phyloP scores from a whole-genome alignment of 208 protist species.

The Herpetomonas tarakana region DNA sequence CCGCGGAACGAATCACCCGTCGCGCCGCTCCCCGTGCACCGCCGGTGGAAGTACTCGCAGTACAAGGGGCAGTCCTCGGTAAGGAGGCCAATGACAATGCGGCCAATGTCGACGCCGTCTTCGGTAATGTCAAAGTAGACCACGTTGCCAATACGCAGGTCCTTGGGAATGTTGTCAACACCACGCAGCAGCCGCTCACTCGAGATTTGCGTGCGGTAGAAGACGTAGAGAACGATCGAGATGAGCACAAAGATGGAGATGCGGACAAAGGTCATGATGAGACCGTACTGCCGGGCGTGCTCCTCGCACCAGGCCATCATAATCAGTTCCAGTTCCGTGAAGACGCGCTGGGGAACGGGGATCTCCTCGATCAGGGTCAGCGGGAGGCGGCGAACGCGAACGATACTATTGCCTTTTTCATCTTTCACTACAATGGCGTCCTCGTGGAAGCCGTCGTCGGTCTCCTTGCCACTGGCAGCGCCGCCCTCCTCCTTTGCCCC shows the following conservation, averaged over 20 bases:
- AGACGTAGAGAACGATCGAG: constrained; percentile 79
- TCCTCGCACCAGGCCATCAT: constrained; percentile 91
- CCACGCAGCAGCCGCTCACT: constrained; percentile 76
- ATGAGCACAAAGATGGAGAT: constrained; percentile 65
- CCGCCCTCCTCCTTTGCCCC: constrained; percentile 6
- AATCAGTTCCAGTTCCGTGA: constrained; percentile 80
- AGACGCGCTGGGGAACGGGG: constrained; percentile 62
- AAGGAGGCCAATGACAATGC: constrained; percentile 83
- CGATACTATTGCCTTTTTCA: constrained; percentile 62
- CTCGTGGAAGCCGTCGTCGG: constrained; percentile 42
- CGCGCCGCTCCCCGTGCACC: constrained; percentile 74
- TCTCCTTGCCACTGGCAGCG: no score
- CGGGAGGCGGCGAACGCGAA: constrained; percentile 60
- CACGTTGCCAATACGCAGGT: constrained; percentile 82
- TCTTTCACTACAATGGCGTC: constrained; percentile 60
- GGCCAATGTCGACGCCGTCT: constrained; percentile 74
- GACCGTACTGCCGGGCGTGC: constrained; percentile 71
- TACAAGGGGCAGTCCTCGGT: constrained; percentile 87
- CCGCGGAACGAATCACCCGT: constrained; percentile 78
- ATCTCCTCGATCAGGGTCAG: constrained; percentile 86
- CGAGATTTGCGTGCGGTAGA: constrained; percentile 76
- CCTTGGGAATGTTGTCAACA: constrained; percentile 80
- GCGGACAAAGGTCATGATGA: constrained; percentile 61
- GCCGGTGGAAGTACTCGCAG: constrained; percentile 88
- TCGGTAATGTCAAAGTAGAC: constrained; percentile 88